phyloP scores from a whole-genome alignment of 2,329 filamentous ascomycete genomes.

The Dactylellina cionopaga region DNA sequence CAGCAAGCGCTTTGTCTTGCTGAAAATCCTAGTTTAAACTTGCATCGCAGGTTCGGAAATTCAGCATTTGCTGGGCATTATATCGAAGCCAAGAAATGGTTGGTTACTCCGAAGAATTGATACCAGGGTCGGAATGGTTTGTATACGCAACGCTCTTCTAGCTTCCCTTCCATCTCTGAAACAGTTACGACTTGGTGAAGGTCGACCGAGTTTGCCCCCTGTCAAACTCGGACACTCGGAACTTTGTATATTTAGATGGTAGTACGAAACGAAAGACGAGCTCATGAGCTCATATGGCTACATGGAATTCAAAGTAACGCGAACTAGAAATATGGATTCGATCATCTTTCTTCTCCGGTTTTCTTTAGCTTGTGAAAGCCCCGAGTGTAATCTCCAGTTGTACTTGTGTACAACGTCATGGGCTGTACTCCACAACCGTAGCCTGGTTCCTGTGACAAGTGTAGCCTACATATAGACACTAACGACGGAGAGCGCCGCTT shows the following conservation, averaged over 20 bases:
- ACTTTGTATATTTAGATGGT: background rate
- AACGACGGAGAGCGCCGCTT: background rate
- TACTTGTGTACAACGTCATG: background rate
- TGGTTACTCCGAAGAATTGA: slow-evolving; percentile 25
- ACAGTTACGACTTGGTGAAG: no score
- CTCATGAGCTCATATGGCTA: slow-evolving; percentile 39
- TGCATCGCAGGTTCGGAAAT: slow-evolving; percentile 38
- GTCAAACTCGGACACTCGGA: slow-evolving; percentile 41
- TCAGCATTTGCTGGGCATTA: background rate
- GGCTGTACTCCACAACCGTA: background rate
- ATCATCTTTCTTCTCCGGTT: background rate
- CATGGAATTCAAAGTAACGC: slow-evolving; percentile 18
- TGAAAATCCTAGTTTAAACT: no score
- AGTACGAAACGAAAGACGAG: slow-evolving; percentile 13
- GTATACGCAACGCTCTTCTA: no score
- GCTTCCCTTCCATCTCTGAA: no score
- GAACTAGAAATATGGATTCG: background rate
- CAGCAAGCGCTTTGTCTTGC: no score
- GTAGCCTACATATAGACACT: background rate
- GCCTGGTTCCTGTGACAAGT: background rate
- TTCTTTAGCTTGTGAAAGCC: slow-evolving; percentile 24
- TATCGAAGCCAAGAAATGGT: background rate
- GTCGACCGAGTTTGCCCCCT: no score
- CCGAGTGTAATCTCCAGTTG: background rate
- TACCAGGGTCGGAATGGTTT: slow-evolving; percentile 12